Conservation (phyloP, 2,329 filamentous ascomycete species). For the Cryphonectria carpinicola region DNA sequence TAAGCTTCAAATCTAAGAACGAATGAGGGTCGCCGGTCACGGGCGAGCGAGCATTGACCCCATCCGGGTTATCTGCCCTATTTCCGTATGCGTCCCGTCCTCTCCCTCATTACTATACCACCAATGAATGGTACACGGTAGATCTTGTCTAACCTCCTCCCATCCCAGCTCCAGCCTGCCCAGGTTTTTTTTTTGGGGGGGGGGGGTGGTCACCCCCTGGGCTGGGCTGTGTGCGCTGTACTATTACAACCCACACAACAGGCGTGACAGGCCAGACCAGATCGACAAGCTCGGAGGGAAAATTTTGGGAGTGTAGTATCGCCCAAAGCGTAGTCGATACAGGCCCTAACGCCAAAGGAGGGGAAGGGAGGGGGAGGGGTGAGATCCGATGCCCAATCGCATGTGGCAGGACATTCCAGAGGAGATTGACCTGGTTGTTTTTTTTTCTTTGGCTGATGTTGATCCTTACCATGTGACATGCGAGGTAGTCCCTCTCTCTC, state of each 20-base stretch:
- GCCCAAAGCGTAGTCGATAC: neutral
- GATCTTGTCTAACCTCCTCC: too few relatives aligned
- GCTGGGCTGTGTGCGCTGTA: neutral
- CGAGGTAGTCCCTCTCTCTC: neutral
- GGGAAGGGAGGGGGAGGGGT: neutral
- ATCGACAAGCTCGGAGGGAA: neutral
- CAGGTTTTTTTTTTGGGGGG: too few relatives aligned
- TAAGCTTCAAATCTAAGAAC: constrained; percentile 1
- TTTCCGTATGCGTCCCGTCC: neutral
- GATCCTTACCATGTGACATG: constrained; percentile 3
- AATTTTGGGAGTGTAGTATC: neutral
- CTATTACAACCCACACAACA: neutral
- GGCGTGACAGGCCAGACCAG: neutral
- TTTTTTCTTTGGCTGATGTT: neutral
- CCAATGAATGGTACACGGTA: too few relatives aligned
- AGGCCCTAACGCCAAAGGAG: neutral
- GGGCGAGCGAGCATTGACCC: neutral
- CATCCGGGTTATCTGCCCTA: constrained; percentile 3
- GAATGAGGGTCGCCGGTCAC: neutral
- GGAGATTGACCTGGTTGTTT: neutral
- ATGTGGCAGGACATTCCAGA: neutral
- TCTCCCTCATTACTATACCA: neutral
- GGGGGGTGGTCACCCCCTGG: too few relatives aligned
- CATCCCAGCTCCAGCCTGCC: too few relatives aligned
- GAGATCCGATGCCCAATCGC: neutral